phyloP scores from a whole-genome alignment of 2,329 filamentous ascomycete species.

The Cladorrhinum sp. region DNA sequence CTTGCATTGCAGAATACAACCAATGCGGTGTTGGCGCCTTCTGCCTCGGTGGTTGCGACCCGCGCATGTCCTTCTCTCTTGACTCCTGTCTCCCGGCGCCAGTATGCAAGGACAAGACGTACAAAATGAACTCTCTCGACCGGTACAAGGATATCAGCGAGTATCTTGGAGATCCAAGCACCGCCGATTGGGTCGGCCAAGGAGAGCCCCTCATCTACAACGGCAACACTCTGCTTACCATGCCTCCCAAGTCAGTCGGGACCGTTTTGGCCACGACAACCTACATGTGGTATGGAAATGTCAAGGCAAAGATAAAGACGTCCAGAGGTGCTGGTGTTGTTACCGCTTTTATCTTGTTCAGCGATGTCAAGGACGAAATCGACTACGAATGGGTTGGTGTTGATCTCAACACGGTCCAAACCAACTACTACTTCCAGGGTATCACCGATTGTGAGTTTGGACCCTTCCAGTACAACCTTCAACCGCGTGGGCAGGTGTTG shows the following conservation, averaged over 20 bases:
- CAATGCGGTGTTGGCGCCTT: slow-evolving; percentile 91
- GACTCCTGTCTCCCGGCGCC: slow-evolving; percentile 84
- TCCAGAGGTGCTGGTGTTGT: slow-evolving; percentile 84
- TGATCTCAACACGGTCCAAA: slow-evolving; percentile 75
- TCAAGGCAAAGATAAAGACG: slow-evolving; percentile 81
- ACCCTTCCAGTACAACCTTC: slow-evolving; percentile 21
- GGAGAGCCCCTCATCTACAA: slow-evolving; percentile 69
- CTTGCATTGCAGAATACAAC: slow-evolving; percentile 67
- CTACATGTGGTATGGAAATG: slow-evolving; percentile 97
- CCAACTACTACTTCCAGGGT: slow-evolving; percentile 97
- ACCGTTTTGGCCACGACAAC: slow-evolving; percentile 79
- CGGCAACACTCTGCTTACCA: slow-evolving; percentile 76
- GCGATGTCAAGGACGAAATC: slow-evolving; percentile 96
- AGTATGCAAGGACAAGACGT: slow-evolving; percentile 71
- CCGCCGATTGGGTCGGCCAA: slow-evolving; percentile 84
- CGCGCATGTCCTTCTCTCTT: slow-evolving; percentile 75
- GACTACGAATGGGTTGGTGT: slow-evolving; percentile 92
- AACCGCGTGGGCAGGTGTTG: neutral
- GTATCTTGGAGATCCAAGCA: slow-evolving; percentile 80
- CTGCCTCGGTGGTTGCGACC: slow-evolving; percentile 94
- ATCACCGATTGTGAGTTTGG: slow-evolving; percentile 74
- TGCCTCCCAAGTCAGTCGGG: slow-evolving; percentile 80
- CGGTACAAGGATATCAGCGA: slow-evolving; percentile 67
- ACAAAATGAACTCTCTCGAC: slow-evolving; percentile 71
- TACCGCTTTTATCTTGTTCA: slow-evolving; percentile 94